A percentile compares a stretch with the other conserved stretches of the same genome.
Conservation (phyloP, 352 stramenopile genomes). For the Phytopythium chamaehyphon region DNA sequence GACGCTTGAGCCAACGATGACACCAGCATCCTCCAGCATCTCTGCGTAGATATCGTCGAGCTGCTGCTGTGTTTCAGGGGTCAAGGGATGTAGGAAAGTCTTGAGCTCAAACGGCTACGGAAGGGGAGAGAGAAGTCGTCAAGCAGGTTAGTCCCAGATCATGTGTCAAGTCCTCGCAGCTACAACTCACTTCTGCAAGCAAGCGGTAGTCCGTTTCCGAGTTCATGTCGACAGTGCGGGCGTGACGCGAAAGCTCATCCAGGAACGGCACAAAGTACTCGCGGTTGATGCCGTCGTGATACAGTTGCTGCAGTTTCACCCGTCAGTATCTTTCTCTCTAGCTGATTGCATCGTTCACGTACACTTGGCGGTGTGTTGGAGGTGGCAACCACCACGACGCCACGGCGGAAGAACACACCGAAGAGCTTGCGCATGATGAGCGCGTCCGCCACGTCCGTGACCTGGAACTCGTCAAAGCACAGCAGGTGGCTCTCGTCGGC, state of each 20-base stretch:
- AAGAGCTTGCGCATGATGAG: constrained; percentile 97
- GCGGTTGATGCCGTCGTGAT: constrained; percentile 94
- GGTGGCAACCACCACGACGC: constrained; percentile 94
- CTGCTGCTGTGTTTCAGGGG: constrained; percentile 14
- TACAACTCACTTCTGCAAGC: constrained; percentile 23
- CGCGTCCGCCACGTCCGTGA: constrained; percentile 96
- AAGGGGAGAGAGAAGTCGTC: background rate
- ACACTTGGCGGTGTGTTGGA: constrained; percentile 89
- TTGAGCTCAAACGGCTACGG: constrained; percentile 20
- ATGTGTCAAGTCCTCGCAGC: background rate
- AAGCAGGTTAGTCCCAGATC: background rate
- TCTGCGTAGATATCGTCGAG: constrained; percentile 46
- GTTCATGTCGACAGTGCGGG: constrained; percentile 63
- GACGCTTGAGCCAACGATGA: constrained; percentile 11
- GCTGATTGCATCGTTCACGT: background rate
- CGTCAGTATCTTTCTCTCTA: background rate
- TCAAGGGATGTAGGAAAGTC: constrained; percentile 60
- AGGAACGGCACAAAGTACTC: constrained; percentile 98
- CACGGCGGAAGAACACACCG: constrained; percentile 80
- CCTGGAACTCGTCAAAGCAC: constrained; percentile 98
- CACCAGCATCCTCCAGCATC: constrained; percentile 14
- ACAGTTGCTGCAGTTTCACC: constrained; percentile 72
- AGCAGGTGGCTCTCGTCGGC: constrained; percentile 88
- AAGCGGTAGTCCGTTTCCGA: constrained; percentile 75
- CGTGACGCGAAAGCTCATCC: constrained; percentile 90